Evolutionary conservation across 257 asterid species (phyloP), one percentile per base, ranked within the genome.

Genomic region (Linderniella brevidens): DNA sequence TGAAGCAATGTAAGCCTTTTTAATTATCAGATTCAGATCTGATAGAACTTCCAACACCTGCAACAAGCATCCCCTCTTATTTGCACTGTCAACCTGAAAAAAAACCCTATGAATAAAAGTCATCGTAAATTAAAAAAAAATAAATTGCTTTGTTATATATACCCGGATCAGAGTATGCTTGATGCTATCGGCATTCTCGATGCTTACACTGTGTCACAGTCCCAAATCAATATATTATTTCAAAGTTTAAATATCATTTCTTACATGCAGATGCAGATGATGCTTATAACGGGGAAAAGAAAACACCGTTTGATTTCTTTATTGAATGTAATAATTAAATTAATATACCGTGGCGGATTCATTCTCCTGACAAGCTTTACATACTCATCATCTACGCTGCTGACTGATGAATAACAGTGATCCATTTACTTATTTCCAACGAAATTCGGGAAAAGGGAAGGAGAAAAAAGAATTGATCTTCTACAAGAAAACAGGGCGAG

Each of bases 21-120:
- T 76, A 46, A 83, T 68, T 19, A 78, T 66, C 59, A 83, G 71
- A 70, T 78, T 74, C 76, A 83, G 56, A 76, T 87, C 95, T 63
- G 75, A 70, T 54, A 87, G 86, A 68, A 80, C 97, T 63, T 83
- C 93, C 14, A 78, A 90, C 37, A 87, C 97, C 49, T 83, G 85
- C 71, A 87, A 63, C 41, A 87, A 66, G 64, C 97, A 78, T 56
- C 95, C 97, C 50, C 76, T 67, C 77, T 73, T 78, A 64, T 87
- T 87, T 12, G 78, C 80, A 58, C 93, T 87, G 54, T 87, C 95
- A 42, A 87, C 95, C 97, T 87, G 60, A 13, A 53, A 62, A 64
- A 35, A 25, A 25, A 48, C 19, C 46, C 49, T 35, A 52, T 0
- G 17, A 9, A 36, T 15, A 58, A 56, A 19, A 9, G 9, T 39